Base-by-base conservation (phyloP, 805 yeast species). In the Saccharomycopsis vini region DNA sequence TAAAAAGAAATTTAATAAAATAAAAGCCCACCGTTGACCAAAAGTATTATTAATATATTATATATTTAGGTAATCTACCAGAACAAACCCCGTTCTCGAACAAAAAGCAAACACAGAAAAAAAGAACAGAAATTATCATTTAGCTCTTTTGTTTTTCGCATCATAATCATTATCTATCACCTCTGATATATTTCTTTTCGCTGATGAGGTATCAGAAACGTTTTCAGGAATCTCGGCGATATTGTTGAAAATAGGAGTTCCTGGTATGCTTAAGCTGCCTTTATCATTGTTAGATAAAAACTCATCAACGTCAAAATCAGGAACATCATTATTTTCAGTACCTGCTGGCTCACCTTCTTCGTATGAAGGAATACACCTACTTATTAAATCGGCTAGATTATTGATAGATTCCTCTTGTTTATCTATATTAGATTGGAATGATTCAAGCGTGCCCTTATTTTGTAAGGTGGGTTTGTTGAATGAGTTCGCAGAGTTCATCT, bases 271-370 rank as follows among this genome's bases (percentile, higher is more conserved):
- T 38, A 30, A 15, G 5, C 18, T 12, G 23, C 16, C 34, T 28
- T 39, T 21, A 12, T 24, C 20, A 2, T 36, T 34, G 13, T 20
- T 38, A 18, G 18, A 23, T 18, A 48, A 39, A 40, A 45, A 46
- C 30, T 48, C 46, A 35, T 48, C 46, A 36, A 48, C 46, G 37
- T 45, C 40, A 24, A 48, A 48, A 30, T 44, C 42, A n/a, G 22
- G 16, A 24, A 22, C 18, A 10, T n/a, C 43, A 13, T 32, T 26
- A 13, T 26, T 24, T n/a, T n/a, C n/a, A 16, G 34, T 22, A 10
- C 16, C n/a, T 4, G 33, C 30, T n/a, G 48, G 20, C 4, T 19
- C 6, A 10, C 22, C 33, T 12, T 20, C 31, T 23, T 36, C 44
- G 15, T 13, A 28, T 31, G 39, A 29, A 5, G 49, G 46, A 4